Evolutionary conservation across 371 early-diverging fungal genomes (phyloP).

Genomic region (Thermomucor indicae-seudaticae): DNA sequence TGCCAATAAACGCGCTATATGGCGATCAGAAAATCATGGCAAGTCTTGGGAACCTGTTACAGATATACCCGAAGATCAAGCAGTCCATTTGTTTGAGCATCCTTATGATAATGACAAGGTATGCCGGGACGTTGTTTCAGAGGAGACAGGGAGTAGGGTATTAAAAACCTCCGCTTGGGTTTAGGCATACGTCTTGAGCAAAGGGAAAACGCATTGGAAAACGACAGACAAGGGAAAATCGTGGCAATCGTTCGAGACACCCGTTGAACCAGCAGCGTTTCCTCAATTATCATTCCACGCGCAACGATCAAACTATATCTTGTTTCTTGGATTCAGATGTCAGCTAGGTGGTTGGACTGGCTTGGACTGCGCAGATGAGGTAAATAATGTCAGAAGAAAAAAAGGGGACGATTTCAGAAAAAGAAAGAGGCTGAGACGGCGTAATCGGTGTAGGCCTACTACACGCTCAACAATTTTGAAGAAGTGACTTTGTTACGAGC

Average conservation of each 20-base stretch:
- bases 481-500: slow-evolving; percentile 45
- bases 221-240: slow-evolving; percentile 61
- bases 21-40: slow-evolving; percentile 67
- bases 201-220: slow-evolving; percentile 56
- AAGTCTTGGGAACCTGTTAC: slow-evolving; percentile 52
- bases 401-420: no score
- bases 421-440: no score
- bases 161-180: neutral
- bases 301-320: slow-evolving; percentile 48
- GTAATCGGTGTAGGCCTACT: slow-evolving; percentile 66
- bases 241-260: slow-evolving; percentile 63
- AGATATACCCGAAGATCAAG: slow-evolving; percentile 33
- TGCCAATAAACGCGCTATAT: slow-evolving; percentile 38
- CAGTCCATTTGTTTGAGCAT: slow-evolving; percentile 51
- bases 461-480: slow-evolving; percentile 65
- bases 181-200: slow-evolving; percentile 63
- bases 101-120: slow-evolving; percentile 55
- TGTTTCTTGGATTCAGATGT: slow-evolving; percentile 54
- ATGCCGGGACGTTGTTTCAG: no score
- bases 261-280: slow-evolving; percentile 34
- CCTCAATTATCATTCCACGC: slow-evolving; percentile 64
- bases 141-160: no score
- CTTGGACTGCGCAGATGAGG: slow-evolving; percentile 50
- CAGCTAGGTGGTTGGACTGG: slow-evolving; percentile 41
- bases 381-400: no score